Conservation (phyloP, 176 grass and related monocot species). For the Themeda triandra region DNA sequence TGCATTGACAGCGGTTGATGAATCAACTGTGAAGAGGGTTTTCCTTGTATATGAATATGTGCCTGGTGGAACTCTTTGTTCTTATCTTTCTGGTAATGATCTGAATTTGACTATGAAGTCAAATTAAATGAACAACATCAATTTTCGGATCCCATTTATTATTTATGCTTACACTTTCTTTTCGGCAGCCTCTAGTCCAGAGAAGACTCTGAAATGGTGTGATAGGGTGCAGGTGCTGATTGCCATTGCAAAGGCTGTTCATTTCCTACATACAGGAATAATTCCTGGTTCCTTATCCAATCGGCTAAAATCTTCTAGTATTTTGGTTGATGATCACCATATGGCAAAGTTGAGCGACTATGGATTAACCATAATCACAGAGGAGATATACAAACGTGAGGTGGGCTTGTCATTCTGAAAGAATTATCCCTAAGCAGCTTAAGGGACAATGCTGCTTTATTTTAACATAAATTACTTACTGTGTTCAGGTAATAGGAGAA, state of each 20-base stretch:
- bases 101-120: not conserved
- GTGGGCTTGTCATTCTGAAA: conserved; percentile 29
- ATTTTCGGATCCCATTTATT: not conserved
- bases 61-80: conserved; percentile 56
- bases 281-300: conserved; percentile 98
- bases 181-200: conserved; percentile 55
- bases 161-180: conserved; percentile 26
- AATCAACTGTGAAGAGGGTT: conserved; percentile 73
- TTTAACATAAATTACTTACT: conserved; percentile 19
- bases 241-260: conserved; percentile 82
- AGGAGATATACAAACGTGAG: conserved; percentile 90
- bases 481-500: conserved; percentile 56
- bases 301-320: conserved; percentile 63
- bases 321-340: conserved; percentile 87
- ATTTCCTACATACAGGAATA: conserved; percentile 96
- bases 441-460: not conserved
- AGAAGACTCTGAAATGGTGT: conserved; percentile 75
- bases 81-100: conserved; percentile 74
- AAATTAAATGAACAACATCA: not conserved
- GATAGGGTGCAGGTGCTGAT: conserved; percentile 77
- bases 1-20: conserved; percentile 72
- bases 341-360: conserved; percentile 89
- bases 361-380: conserved; percentile 85
- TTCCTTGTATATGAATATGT: conserved; percentile 95
- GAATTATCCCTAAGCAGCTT: conserved; percentile 1